These are phyloP conservation scores for Neurospora sp. DNA, from an alignment of 495 filamentous ascomycete species.

Conservation along the genomic window DNA sequence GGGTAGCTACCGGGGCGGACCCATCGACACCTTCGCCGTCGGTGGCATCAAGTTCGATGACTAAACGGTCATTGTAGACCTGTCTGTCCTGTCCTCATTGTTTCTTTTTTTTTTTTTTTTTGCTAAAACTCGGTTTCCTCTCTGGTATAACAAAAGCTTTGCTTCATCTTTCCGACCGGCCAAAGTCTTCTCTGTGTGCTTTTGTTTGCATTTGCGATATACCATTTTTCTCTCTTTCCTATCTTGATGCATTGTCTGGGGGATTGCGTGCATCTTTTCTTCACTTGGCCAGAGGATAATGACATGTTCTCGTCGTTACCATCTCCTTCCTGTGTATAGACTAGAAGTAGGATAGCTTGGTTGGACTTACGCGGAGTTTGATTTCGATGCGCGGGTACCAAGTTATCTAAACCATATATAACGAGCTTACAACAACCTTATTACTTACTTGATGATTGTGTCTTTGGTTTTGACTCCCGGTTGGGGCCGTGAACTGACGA, in stretches of 20 bases:
- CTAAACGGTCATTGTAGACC: conserved; percentile 26
- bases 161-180: not conserved
- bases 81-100: not conserved
- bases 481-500: not conserved
- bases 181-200: not conserved
- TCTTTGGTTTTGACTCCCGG: not conserved
- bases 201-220: not conserved
- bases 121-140: not conserved
- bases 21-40: conserved; percentile 62
- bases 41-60: conserved; percentile 84
- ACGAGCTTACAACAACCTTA: not conserved
- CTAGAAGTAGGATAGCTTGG: not conserved
- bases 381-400: not conserved
- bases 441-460: not conserved
- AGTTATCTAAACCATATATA: not conserved
- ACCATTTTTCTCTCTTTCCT: not conserved
- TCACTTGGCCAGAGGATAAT: not conserved
- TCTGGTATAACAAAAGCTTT: not conserved
- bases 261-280: not conserved
- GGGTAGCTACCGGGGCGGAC: conserved; percentile 77
- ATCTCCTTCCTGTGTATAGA: not conserved
- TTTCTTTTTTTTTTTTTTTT: not conserved
- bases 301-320: not conserved
- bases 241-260: not conserved
- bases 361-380: not conserved